These are phyloP conservation scores for Cytospora paraplurivora DNA, from an alignment of 2,329 filamentous ascomycete genomes.

Conservation along the genomic window DNA sequence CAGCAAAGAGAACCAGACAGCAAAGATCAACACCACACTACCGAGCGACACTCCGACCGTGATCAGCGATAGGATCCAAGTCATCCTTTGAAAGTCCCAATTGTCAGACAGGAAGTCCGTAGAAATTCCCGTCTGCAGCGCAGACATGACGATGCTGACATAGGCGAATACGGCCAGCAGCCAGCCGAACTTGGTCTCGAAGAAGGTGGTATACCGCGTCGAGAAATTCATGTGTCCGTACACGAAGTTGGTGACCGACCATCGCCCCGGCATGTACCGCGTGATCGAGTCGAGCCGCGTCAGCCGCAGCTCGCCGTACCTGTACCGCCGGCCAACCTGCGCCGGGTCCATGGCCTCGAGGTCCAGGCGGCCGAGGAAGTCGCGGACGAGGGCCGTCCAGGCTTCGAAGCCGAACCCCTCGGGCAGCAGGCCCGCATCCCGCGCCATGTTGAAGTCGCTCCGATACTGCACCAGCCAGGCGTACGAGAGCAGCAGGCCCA, in stretches of 20 bases:
- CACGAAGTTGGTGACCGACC: conserved; percentile 33
- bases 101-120: too few species aligned
- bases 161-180: conserved; percentile 32
- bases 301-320: conserved; percentile 48
- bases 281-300: conserved; percentile 45
- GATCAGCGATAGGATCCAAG: too few species aligned
- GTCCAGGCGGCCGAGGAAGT: conserved; percentile 33
- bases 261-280: conserved; percentile 35
- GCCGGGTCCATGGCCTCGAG: conserved; percentile 30
- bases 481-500: conserved; percentile 46
- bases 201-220: conserved; percentile 41
- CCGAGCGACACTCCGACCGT: too few species aligned
- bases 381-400: conserved; percentile 38
- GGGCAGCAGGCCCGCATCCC: conserved; percentile 37
- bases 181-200: conserved; percentile 42
- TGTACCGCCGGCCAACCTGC: conserved; percentile 42
- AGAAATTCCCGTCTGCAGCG: conserved; percentile 35
- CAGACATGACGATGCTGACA: conserved; percentile 39
- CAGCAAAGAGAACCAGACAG: too few species aligned
- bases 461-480: conserved; percentile 42
- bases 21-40: too few species aligned
- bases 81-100: too few species aligned
- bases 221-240: conserved; percentile 36
- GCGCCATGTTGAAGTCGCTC: conserved; percentile 43
- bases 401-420: conserved; percentile 34